Evolutionary conservation across 768 basidiomycete genomes (phyloP), one percentile per base, ranked within the genome.

Genomic region (Lactarius hengduanensis): DNA sequence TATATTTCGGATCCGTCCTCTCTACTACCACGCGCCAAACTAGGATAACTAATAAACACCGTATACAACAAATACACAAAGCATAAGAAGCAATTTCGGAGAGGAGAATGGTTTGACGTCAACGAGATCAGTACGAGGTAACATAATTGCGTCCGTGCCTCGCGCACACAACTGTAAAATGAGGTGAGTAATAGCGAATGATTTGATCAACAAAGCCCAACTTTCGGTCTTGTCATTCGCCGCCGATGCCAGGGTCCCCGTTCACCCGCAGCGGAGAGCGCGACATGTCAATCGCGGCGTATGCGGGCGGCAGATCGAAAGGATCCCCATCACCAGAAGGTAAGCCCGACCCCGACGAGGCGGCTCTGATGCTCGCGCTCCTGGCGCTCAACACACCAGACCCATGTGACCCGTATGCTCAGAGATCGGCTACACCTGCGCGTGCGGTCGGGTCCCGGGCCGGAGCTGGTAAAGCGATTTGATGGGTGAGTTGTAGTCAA

Each of bases 261-360:
- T 8, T 32, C 8, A 56, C 22, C 16, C 1, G 54, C 10, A 55
- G 57, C 20, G 53, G 50, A 22, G 68, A 55, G 61, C 53, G 57
- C 5, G 41, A 20, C 26, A 55, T 30, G 47, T 65, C 69, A 16
- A 68, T 7, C 18, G 34, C 34, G 9, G 28, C 40, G 61, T 69
- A 69, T 9, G 67, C 67, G 1, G 67, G 67, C 5, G 69, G 69
- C 26, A 58, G 5, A 40, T 70, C 69, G 34, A 43, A 70, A 26
- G 57, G 57, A 8, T 55, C 66, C 11, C 7, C 50, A 1, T 32
- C 47, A 20, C 41, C 56, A 38, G 53, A 63, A 13, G 50, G 16
- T 18, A 47, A 40, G 28, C 50, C 50, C 20, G 58, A 56, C 7
- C 22, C 40, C 2, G 50, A 43, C 40, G 58, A n/a, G 32, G 22